Base-by-base conservation (phyloP, 2,329 filamentous ascomycete genomes). In the Drechslerella coelobrocha region DNA sequence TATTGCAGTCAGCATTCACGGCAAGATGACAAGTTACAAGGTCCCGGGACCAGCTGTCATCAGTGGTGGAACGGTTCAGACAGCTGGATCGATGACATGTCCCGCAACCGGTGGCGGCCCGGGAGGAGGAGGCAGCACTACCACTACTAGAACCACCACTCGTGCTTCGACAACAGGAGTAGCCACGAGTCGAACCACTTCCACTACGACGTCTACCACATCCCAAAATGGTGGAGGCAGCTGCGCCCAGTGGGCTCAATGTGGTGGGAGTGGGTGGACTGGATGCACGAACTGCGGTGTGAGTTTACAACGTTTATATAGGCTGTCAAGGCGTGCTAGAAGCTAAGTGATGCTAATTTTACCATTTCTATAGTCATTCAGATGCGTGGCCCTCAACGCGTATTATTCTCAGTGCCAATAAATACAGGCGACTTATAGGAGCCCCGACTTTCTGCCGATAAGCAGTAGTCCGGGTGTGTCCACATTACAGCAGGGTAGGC, bases 1-100 rank as follows among this genome's bases (percentile, higher is more conserved):
- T 39, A 82, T 84, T 73, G 77, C 80, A 31, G 80, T 83, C 73
- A 81, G 83, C 75, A 83, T 82, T 68, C 80, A 79, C 73, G 75
- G 76, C 60, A 76, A 76, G 23, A 72, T 77, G 34, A 73, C 63
- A 24, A 63, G 75, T 53, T 81, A 81, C 73, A 77, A 63, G 23
- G 78, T 81, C 52, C 80, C 80, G 4, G 80, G 80, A 1, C 79
- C 80, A 31, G 61, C 78, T 12, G 77, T 81, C 68, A 72, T 72
- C 27, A 53, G 53, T 14, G 72, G 60, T 6, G 65, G 65, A 5
- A 59, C 51, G 5, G 53, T 60, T 26, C 52, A 56, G 12, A 48
- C 31, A 2, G 68, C 57, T 27, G 61, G 68, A 24, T 59, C 43
- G 9, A 51, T 51, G 43, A 54, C 45, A 24, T 68, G 63, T 24